A percentile compares a stretch with the other conserved stretches of the same genome.
Conservation (phyloP, 345 rosid species). For the Moricandia moricandioides region DNA sequence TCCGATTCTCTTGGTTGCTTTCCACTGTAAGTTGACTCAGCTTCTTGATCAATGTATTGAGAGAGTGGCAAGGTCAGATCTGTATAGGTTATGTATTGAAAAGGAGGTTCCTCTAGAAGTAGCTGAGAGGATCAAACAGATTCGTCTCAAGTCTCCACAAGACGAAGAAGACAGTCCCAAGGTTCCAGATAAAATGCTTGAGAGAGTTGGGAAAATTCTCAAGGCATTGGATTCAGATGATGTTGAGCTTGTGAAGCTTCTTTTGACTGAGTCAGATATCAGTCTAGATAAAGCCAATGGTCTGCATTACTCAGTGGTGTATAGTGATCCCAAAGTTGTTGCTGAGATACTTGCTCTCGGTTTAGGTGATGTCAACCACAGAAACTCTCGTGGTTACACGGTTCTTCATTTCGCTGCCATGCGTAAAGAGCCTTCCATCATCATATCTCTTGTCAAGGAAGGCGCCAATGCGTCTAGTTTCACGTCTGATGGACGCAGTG, state of each 20-base stretch:
- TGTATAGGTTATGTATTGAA: slow-evolving; percentile 65
- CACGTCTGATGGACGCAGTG: slow-evolving; percentile 71
- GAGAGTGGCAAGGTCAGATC: slow-evolving; percentile 81
- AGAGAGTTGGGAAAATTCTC: slow-evolving; percentile 68
- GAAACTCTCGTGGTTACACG: slow-evolving; percentile 72
- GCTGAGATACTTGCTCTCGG: slow-evolving; percentile 67
- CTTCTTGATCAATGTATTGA: slow-evolving; percentile 69
- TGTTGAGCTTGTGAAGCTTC: slow-evolving; percentile 87
- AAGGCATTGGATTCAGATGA: slow-evolving; percentile 95
- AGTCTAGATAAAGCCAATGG: slow-evolving; percentile 77
- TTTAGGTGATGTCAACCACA: slow-evolving; percentile 65
- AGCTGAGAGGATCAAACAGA: slow-evolving; percentile 48
- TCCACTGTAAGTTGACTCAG: slow-evolving; percentile 67
- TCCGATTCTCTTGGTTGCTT: slow-evolving; percentile 80
- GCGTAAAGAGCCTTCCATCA: slow-evolving; percentile 76
- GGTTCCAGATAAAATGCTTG: slow-evolving; percentile 51
- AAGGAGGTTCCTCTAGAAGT: slow-evolving; percentile 77
- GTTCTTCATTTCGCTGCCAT: slow-evolving; percentile 90
- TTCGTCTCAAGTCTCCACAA: slow-evolving; percentile 43
- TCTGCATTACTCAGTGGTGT: slow-evolving; percentile 87
- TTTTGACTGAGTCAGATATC: slow-evolving; percentile 70
- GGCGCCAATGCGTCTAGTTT: slow-evolving; percentile 73
- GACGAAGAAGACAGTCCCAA: slow-evolving; percentile 37
- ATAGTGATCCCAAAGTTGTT: slow-evolving; percentile 89
- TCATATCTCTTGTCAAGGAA: slow-evolving; percentile 64